Conservation (phyloP, 2,329 filamentous ascomycete species). For the Cladophialophora immunda region DNA sequence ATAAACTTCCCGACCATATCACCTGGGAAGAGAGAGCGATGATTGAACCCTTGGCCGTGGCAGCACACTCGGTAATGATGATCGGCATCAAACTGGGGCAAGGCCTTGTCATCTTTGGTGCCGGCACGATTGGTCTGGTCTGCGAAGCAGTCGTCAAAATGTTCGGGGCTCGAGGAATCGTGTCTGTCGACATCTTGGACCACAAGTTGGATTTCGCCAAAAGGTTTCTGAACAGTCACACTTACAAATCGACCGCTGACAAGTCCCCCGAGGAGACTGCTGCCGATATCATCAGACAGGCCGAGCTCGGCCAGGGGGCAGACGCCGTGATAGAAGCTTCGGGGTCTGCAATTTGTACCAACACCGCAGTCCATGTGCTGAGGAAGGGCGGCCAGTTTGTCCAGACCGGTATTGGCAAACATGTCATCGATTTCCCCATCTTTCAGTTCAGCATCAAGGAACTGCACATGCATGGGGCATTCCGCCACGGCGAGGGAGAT, state of each 20-base stretch:
- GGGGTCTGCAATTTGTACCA: constrained; percentile 59
- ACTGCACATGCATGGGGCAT: too few relatives aligned
- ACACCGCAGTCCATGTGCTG: constrained; percentile 55
- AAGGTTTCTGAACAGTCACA: neutral
- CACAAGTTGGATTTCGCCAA: neutral
- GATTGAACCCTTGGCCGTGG: constrained; percentile 63
- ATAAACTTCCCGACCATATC: constrained; percentile 53
- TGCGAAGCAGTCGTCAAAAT: neutral
- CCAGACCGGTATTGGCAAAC: constrained; percentile 62
- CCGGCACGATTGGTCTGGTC: constrained; percentile 1
- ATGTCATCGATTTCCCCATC: too few relatives aligned
- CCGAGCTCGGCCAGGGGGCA: constrained; percentile 54
- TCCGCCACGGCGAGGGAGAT: too few relatives aligned
- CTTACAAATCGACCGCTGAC: too few relatives aligned
- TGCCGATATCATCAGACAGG: constrained; percentile 49
- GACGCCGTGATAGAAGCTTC: constrained; percentile 62
- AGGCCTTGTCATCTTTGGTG: neutral
- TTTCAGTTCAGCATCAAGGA: too few relatives aligned
- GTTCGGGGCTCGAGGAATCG: neutral
- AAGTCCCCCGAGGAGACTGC: neutral
- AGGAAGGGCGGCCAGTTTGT: constrained; percentile 61
- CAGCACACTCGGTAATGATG: constrained; percentile 49
- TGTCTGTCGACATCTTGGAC: neutral
- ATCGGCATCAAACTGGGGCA: neutral
- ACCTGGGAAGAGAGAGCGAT: constrained; percentile 62